Base-by-base conservation (phyloP, 192 early-diverging fungal species). In the Backusella macrospora region DNA sequence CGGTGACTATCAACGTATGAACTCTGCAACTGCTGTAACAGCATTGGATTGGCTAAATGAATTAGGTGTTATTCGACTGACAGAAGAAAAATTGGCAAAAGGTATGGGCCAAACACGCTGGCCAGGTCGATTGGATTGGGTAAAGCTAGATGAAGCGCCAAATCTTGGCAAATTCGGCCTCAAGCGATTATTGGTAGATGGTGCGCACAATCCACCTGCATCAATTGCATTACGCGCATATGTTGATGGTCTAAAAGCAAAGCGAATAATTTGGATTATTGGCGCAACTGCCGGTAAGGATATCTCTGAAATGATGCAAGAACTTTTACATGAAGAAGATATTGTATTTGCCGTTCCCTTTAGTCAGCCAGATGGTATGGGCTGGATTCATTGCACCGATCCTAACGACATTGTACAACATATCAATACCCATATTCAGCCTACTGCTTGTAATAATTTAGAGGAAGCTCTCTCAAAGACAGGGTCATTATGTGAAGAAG, bases 191-290 rank as follows among this genome's bases (percentile, higher is more conserved):
- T 82, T 96, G 8, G 85, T 94, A 0, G 96, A 98, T 74, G 97
- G 97, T 13, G 95, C 96, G 4, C 97, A 98, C 78, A 98, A 98
- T 79, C 82, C 84, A 47, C 87, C 86, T 7, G 95, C 93, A 0
- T 90, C 91, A 0, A 63, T 70, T n/a, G 89, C 81, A 26, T 80
- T 98, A 34, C 73, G 89, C 10, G 81, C 77, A 1, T 96, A 90
- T 80, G 79, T 96, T 7, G 87, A 93, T 75, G 55, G 70, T 47
- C 23, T 73, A 26, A 43, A 73, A 0, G 26, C 45, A 23, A 64
- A 73, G 23, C 70, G 80, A 6, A 86, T 93, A 45, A 81, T 86
- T 65, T 98, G 94, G 92, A 87, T 97, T 39, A 76, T 96, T 47
- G 96, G 86, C 26, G 85, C 90, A 46, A 92, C 93, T 65, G 69